Evolutionary conservation across 2,329 filamentous ascomycete genomes (phyloP).

Genomic region (Waltergamsia citrina): DNA sequence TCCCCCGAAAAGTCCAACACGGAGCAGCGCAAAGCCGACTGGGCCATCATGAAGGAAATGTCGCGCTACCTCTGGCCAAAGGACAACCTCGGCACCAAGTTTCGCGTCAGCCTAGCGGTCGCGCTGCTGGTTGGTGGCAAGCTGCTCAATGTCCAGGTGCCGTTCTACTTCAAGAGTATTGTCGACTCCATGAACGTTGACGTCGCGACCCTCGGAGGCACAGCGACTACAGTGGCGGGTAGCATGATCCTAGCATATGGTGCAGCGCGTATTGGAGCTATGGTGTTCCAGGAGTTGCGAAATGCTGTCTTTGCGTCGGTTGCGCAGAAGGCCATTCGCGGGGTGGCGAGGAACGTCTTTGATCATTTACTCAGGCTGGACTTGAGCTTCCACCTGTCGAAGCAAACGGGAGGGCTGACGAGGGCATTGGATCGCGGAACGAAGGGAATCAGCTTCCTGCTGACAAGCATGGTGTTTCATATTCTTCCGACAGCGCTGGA

Average conservation of each 20-base stretch:
- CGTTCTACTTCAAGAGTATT: conserved; percentile 98
- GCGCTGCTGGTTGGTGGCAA: conserved; percentile 81
- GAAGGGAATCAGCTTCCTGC: conserved; percentile 93
- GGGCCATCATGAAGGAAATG: conserved; percentile 99
- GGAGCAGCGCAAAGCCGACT: conserved; percentile 92
- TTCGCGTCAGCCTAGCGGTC: conserved; percentile 79
- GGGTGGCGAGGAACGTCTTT: conserved; percentile 87
- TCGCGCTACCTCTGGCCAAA: conserved; percentile 93
- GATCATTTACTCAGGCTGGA: conserved; percentile 82
- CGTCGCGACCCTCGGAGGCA: conserved; percentile 76
- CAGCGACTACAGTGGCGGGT: conserved; percentile 79
- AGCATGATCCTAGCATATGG: conserved; percentile 93
- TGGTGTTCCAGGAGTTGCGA: conserved; percentile 83
- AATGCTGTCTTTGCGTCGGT: conserved; percentile 97
- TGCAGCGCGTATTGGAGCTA: conserved; percentile 76
- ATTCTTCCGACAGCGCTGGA: conserved; percentile 89
- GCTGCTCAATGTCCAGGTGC: conserved; percentile 92
- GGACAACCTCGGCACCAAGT: conserved; percentile 60
- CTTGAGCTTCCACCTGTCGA: conserved; percentile 84
- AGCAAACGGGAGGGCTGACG: conserved; percentile 90
- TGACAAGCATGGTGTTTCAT: conserved; percentile 98
- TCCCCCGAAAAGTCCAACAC: conserved; percentile 46
- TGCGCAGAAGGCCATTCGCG: conserved; percentile 90
- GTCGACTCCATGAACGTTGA: conserved; percentile 98
- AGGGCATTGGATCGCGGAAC: conserved; percentile 93